Evolutionary conservation across 192 early-diverging fungal genomes (phyloP).

Genomic region (Lunasporangiospora selenospora): DNA sequence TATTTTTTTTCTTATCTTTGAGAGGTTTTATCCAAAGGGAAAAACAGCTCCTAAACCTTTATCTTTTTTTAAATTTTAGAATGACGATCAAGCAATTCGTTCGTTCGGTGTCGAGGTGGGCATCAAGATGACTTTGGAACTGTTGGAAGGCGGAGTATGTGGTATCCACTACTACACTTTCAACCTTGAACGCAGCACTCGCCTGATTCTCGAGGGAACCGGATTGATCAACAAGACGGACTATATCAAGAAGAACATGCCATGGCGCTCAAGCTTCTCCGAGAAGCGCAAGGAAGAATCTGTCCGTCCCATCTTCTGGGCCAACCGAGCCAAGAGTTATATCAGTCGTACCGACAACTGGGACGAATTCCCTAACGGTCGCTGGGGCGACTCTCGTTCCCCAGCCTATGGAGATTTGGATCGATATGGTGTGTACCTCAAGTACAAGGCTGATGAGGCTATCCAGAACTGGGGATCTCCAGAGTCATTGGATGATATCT

Average conservation of each 20-base stretch:
- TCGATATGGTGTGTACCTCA: conserved; percentile 83
- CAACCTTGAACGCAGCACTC: conserved; percentile 90
- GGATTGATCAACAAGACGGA: conserved; percentile 69
- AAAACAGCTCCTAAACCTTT: no score
- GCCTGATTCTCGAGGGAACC: conserved; percentile 88
- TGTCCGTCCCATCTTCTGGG: conserved; percentile 99
- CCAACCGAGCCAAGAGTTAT: conserved; percentile 92
- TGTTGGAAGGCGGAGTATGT: conserved; percentile 68
- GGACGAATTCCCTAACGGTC: conserved; percentile 99
- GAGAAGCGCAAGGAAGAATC: conserved; percentile 92
- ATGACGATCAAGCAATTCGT: conserved; percentile 97
- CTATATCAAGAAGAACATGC: conserved; percentile 52
- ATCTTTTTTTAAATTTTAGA: conserved; percentile 6
- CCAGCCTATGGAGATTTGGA: conserved; percentile 85
- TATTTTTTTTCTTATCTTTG: background rate
- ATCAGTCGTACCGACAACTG: conserved; percentile 90
- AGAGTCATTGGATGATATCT: conserved; percentile 66
- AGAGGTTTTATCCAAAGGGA: background rate
- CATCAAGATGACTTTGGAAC: conserved; percentile 82
- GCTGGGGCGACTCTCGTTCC: conserved; percentile 97
- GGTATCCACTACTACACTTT: conserved; percentile 98
- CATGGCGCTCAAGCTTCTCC: conserved; percentile 69
- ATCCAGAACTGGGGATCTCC: conserved; percentile 83
- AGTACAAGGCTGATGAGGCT: conserved; percentile 72
- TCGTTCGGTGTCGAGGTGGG: conserved; percentile 88